phyloP scores from a whole-genome alignment of 106 monocot genomes.

The Phalaenopsis equestris region DNA sequence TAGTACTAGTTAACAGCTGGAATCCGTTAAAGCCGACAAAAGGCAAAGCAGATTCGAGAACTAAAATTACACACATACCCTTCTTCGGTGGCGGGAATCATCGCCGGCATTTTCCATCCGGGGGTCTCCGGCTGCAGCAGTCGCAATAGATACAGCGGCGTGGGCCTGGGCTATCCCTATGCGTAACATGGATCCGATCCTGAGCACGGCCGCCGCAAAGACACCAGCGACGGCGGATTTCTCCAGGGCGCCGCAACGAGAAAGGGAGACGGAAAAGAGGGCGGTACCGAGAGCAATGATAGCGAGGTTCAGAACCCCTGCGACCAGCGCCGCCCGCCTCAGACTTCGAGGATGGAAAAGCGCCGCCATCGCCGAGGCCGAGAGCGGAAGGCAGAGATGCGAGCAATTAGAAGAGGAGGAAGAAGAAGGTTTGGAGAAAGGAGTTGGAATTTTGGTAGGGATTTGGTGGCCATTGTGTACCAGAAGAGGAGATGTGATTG shows the following conservation, averaged over 20 bases:
- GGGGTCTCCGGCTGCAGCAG: not conserved
- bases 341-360: not conserved
- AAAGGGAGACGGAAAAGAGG: not conserved
- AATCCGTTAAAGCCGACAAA: not conserved
- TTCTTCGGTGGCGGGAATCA: not conserved
- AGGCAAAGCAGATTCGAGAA: not conserved
- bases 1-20: not conserved
- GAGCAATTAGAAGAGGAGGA: not conserved
- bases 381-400: too few species aligned
- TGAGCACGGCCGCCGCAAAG: not conserved
- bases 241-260: not conserved
- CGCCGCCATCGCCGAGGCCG: not conserved
- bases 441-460: not conserved
- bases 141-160: not conserved
- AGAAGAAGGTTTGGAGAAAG: not conserved
- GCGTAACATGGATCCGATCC: not conserved
- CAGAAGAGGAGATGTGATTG: not conserved
- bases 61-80: not conserved
- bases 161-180: not conserved
- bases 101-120: not conserved
- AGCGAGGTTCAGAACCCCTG: not conserved
- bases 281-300: not conserved
- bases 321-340: not conserved
- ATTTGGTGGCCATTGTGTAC: not conserved
- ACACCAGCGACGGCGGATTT: not conserved